Percentiles rank a stretch among this genome's conserved stretches.
These are phyloP conservation scores for Colletotrichum coccodes DNA, from an alignment of 2,329 filamentous ascomycete species.

Conservation along the genomic window DNA sequence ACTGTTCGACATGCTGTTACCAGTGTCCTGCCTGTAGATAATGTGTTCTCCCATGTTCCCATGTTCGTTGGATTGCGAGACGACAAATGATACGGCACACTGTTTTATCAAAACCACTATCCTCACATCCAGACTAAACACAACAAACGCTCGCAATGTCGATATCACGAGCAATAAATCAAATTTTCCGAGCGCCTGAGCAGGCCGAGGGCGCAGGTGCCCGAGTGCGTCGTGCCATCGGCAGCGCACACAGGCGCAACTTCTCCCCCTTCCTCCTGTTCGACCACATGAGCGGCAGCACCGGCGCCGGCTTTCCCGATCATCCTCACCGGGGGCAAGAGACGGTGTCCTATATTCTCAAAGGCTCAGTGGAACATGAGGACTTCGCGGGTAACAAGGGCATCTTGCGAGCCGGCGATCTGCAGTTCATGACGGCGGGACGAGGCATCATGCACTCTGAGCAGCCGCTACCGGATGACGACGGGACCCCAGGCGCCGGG, in stretches of 20 bases:
- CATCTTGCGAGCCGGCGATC: conserved; percentile 85
- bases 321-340: conserved; percentile 88
- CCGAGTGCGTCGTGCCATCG: conserved; percentile 86
- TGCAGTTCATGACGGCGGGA: conserved; percentile 98
- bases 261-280: conserved; percentile 96
- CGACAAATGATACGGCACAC: background rate
- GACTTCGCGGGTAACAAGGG: conserved; percentile 89
- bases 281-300: conserved; percentile 85
- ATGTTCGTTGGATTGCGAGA: background rate
- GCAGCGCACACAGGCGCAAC: conserved; percentile 83
- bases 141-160: conserved; percentile 59
- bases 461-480: conserved; percentile 84
- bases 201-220: conserved; percentile 91
- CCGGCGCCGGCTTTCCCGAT: conserved; percentile 89
- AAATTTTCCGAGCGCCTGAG: conserved; percentile 85
- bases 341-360: conserved; percentile 86
- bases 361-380: conserved; percentile 88
- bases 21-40: background rate
- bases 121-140: too few relatives aligned
- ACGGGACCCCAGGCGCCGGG: conserved; percentile 82
- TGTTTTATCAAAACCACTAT: too few relatives aligned
- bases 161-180: conserved; percentile 78
- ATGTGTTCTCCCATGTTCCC: background rate
- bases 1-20: too few relatives aligned
- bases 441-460: conserved; percentile 93